phyloP scores from a whole-genome alignment of 148 eudicot genomes.

The Nyssa sinensis region DNA sequence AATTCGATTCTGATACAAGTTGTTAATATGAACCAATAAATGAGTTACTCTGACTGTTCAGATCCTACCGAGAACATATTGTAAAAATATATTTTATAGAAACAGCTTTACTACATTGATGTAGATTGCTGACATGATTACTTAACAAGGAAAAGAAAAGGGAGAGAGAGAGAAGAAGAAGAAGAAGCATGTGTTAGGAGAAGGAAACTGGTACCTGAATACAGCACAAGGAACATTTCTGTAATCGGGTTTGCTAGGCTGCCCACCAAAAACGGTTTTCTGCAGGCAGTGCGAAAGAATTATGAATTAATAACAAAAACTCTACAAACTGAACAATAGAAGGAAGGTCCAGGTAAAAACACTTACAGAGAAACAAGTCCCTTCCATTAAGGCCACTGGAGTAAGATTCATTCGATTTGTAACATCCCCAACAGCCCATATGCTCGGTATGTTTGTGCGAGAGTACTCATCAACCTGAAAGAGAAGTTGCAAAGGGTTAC shows the following conservation, averaged over 20 bases:
- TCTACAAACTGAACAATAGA: conserved; percentile 3
- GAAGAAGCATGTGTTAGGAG: neutral
- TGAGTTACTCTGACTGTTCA: no score
- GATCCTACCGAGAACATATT: no score
- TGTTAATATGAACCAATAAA: no score
- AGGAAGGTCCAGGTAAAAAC: conserved; percentile 3
- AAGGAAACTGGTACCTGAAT: conserved; percentile 55
- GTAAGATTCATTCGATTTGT: conserved; percentile 97
- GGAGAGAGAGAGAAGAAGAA: neutral
- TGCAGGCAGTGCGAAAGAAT: conserved; percentile 29
- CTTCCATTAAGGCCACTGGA: conserved; percentile 98
- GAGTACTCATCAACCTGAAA: conserved; percentile 87
- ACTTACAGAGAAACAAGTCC: conserved; percentile 87
- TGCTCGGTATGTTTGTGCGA: conserved; percentile 74
- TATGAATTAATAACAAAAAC: neutral
- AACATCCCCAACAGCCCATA: conserved; percentile 97
- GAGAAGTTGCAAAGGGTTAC: neutral
- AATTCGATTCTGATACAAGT: neutral
- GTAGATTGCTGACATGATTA: neutral
- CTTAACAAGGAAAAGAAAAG: neutral
- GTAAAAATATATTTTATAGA: no score
- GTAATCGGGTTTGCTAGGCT: conserved; percentile 74
- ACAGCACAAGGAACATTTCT: conserved; percentile 72
- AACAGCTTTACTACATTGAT: neutral
- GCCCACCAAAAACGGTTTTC: conserved; percentile 86